Conservation (phyloP, 129 eudicot species). For the Escallonia herrerae region DNA sequence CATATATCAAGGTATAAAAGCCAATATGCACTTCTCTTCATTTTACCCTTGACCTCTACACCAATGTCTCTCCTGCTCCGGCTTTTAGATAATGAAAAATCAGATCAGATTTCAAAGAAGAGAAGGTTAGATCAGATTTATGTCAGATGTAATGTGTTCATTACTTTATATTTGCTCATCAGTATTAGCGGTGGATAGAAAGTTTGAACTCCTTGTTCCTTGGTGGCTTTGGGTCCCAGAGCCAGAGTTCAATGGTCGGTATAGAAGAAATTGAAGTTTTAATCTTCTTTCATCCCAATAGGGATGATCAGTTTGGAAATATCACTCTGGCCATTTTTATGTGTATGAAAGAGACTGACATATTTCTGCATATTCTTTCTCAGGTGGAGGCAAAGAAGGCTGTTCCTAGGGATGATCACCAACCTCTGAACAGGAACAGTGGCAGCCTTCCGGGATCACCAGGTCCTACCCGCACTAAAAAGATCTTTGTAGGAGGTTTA, state of each 20-base stretch:
- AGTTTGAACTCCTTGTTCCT: background rate
- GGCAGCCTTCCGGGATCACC: constrained; percentile 76
- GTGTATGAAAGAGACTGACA: background rate
- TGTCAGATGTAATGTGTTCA: background rate
- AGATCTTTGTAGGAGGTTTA: constrained; percentile 88
- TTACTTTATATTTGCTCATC: background rate
- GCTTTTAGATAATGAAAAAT: background rate
- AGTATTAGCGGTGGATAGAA: background rate
- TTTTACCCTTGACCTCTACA: background rate
- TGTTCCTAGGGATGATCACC: constrained; percentile 92
- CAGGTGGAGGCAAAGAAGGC: constrained; percentile 99
- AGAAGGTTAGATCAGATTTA: background rate
- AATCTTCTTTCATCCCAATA: no score
- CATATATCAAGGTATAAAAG: no score
- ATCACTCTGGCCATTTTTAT: background rate
- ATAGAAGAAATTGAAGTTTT: no score
- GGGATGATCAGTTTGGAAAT: background rate
- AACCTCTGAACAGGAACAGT: constrained; percentile 40
- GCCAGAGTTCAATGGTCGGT: no score
- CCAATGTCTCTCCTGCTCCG: background rate
- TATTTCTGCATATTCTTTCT: background rate
- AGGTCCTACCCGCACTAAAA: constrained; percentile 74
- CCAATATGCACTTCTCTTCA: background rate
- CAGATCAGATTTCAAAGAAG: background rate
- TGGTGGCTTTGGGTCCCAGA: no score